Evolutionary conservation across 2,329 filamentous ascomycete species (phyloP), one percentile per base, ranked within the genome.

Genomic region (Neofusicoccum parvum): DNA sequence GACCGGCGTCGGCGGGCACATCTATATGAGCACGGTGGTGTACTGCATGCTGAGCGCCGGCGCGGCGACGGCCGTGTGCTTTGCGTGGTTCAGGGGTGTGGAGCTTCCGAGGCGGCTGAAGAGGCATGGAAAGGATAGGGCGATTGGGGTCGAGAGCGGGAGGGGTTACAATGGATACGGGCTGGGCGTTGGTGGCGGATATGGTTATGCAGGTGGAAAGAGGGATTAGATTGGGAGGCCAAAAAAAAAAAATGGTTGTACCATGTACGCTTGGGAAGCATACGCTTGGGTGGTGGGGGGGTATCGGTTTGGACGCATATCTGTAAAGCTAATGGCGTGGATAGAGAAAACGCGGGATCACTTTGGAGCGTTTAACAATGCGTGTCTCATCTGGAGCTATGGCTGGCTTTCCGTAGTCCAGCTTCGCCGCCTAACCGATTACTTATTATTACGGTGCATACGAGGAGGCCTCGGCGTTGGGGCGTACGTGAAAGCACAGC

Each of bases 61-160:
- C 4, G 80, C 80, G 58, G 82, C 80, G 50, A 81, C 82, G 15
- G 80, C 81, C 23, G 77, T 84, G 58, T 86, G 83, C 62, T 74
- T 87, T 59, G 81, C 81, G 7, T 88, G 86, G 74, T 85, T 85
- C 67, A 71, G 83, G 71, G 86, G 75, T 64, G 82, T 83, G 69
- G 85, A 79, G 76, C 67, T 85, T 68, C 83, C 83, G 62, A 73
- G 82, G 48, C 74, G 83, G 67, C 71, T 84, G 68, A 86, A 82
- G 79, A 80, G 83, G 62, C 86, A 88, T 76, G 86, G 86, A 49
- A 83, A 82, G 58, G 86, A 87, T 71, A 79, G 83, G 69, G 73
- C 80, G 69, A 72, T 75, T 64, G 73, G 73, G 10, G 73, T 69
- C 2, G 68, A 67, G 62, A 65, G 70, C 6, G 78, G 76, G 2